Evolutionary conservation across 495 filamentous ascomycete genomes (phyloP).

Genomic region (Aspergillus conjunctus): DNA sequence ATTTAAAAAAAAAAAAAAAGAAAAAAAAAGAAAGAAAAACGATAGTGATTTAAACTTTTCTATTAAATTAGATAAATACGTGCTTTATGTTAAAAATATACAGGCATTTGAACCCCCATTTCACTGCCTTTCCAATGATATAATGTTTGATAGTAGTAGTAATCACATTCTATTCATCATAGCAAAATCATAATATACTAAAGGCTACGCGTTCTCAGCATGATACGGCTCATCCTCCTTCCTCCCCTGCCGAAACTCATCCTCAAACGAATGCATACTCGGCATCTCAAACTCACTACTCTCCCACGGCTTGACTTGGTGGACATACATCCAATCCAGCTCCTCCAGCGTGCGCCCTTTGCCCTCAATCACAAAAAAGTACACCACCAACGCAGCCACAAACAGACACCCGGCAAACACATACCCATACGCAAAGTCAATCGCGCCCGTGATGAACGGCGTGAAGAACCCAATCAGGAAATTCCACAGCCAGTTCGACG

Average conservation of each 20-base stretch:
- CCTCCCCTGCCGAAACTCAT: conserved; percentile 6
- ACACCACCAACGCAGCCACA: conserved; percentile 62
- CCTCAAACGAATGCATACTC: conserved; percentile 8
- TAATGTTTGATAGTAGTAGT: no score
- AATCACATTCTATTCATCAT: no score
- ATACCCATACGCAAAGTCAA: conserved; percentile 74
- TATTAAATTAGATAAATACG: no score
- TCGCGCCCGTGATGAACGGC: conserved; percentile 67
- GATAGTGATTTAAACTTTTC: no score
- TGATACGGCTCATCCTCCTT: conserved; percentile 5
- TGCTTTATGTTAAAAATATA: no score
- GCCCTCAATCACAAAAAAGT: conserved; percentile 72
- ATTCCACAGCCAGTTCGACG: conserved; percentile 87
- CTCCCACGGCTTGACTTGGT: conserved; percentile 64
- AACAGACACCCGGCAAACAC: conserved; percentile 74
- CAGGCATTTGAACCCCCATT: no score
- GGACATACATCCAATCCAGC: conserved; percentile 80
- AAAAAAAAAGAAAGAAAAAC: no score
- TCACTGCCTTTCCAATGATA: no score
- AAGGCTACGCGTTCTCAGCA: conserved; percentile 11
- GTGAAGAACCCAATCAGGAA: conserved; percentile 83
- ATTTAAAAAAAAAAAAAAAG: no score
- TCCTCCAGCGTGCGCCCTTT: conserved; percentile 70
- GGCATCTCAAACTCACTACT: conserved; percentile 31
- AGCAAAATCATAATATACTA: no score